Percentiles rank a stretch among this genome's conserved stretches.
Conservation (phyloP, 2,329 filamentous ascomycete genomes). For the Orbilia ellipsospora region DNA sequence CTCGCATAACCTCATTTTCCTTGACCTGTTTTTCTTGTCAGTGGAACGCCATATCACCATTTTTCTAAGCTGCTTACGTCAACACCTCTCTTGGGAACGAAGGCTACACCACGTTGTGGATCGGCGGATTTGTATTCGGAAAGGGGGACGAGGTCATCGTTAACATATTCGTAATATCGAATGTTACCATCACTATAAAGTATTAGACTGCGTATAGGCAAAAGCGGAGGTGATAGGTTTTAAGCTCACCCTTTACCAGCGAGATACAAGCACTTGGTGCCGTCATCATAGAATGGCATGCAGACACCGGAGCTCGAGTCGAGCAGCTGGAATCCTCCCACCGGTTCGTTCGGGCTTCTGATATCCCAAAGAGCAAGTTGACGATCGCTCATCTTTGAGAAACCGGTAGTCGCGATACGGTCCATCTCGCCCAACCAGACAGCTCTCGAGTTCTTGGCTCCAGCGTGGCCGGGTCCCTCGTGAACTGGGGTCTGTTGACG, state of each 20-base stretch:
- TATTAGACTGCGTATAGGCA: slow-evolving; percentile 54
- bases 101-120: slow-evolving; percentile 92
- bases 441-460: slow-evolving; percentile 95
- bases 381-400: slow-evolving; percentile 97
- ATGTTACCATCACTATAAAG: slow-evolving; percentile 90
- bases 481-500: slow-evolving; percentile 89
- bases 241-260: slow-evolving; percentile 90
- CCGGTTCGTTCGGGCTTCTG: slow-evolving; percentile 79
- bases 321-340: slow-evolving; percentile 88
- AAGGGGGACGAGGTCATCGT: slow-evolving; percentile 97
- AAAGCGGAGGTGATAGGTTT: slow-evolving; percentile 43
- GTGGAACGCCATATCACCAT: slow-evolving; percentile 5
- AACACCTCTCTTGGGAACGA: slow-evolving; percentile 92
- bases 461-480: slow-evolving; percentile 84
- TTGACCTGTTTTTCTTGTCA: slow-evolving; percentile 71
- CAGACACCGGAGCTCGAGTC: slow-evolving; percentile 97
- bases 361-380: slow-evolving; percentile 97
- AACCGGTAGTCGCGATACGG: slow-evolving; percentile 93
- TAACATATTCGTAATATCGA: slow-evolving; percentile 97
- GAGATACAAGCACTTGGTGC: slow-evolving; percentile 92
- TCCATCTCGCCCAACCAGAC: slow-evolving; percentile 95
- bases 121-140: slow-evolving; percentile 98
- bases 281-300: slow-evolving; percentile 99
- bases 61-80: slow-evolving; percentile 71
- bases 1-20: slow-evolving; percentile 95